These are phyloP conservation scores for Paecilomyces formosus DNA, from an alignment of 2,329 filamentous ascomycete genomes.

Conservation along the genomic window DNA sequence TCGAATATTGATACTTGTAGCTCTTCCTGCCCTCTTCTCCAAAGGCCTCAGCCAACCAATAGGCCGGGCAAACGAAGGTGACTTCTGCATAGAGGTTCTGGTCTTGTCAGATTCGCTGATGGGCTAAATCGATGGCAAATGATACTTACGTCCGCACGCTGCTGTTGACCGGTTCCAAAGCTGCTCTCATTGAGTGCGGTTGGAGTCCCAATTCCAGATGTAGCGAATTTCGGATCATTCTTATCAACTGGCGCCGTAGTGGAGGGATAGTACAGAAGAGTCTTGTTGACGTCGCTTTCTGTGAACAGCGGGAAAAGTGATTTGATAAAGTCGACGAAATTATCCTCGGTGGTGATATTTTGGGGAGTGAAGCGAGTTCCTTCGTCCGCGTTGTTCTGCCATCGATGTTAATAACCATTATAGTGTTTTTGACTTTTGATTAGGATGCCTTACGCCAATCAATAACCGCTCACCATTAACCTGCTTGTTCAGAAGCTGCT, in stretches of 20 bases:
- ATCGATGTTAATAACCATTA: neutral
- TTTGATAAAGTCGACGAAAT: constrained; percentile 35
- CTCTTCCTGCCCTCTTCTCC: constrained; percentile 19
- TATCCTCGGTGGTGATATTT: constrained; percentile 34
- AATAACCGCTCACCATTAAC: constrained; percentile 31
- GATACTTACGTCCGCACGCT: constrained; percentile 33
- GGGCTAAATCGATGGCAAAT: neutral
- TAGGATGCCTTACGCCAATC: constrained; percentile 10
- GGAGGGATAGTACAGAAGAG: constrained; percentile 33
- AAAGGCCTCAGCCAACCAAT: constrained; percentile 48
- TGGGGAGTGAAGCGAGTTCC: constrained; percentile 37
- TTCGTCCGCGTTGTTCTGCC: constrained; percentile 44
- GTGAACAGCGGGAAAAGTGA: constrained; percentile 37
- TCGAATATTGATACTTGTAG: constrained; percentile 49
- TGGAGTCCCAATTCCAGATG: constrained; percentile 26
- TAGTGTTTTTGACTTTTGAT: neutral
- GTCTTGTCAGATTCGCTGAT: neutral
- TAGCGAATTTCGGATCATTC: constrained; percentile 24
- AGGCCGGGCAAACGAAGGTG: constrained; percentile 49
- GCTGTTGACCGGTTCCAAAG: constrained; percentile 46
- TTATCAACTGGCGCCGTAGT: constrained; percentile 18
- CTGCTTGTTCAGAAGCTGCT: constrained; percentile 24
- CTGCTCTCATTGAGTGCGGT: constrained; percentile 45
- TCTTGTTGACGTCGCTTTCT: constrained; percentile 30
- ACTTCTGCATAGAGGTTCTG: constrained; percentile 48